These are phyloP conservation scores for Myxozyma mucilagina DNA, from an alignment of 805 yeast genomes.

Conservation along the genomic window DNA sequence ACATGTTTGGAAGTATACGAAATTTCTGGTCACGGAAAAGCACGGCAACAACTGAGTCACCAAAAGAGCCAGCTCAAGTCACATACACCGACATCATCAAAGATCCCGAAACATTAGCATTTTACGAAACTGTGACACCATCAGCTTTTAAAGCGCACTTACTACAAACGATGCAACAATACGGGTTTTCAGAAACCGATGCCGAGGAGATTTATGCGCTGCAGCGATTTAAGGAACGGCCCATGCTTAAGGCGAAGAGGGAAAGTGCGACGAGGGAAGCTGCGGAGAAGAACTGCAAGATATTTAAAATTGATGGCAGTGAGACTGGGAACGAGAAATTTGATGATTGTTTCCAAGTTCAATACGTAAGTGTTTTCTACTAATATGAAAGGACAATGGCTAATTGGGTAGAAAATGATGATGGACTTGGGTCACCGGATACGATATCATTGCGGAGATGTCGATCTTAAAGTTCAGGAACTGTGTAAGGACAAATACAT, in stretches of 20 bases:
- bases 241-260: background rate
- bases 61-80: background rate
- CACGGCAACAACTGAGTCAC: background rate
- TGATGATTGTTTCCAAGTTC: constrained; percentile 9
- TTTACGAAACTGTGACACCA: constrained; percentile 18
- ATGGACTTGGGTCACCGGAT: constrained; percentile 16
- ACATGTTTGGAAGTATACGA: background rate
- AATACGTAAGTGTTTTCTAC: constrained; percentile 1
- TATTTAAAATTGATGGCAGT: background rate
- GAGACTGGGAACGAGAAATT: background rate
- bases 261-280: background rate
- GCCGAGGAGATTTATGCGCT: background rate
- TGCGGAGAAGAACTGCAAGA: constrained; percentile 14
- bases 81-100: constrained; percentile 3
- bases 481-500: constrained; percentile 1
- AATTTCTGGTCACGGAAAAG: background rate
- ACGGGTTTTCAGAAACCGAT: constrained; percentile 6
- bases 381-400: background rate
- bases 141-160: constrained; percentile 6
- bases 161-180: background rate
- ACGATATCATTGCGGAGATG: background rate
- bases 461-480: background rate
- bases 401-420: constrained; percentile 12
- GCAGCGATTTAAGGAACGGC: constrained; percentile 1
- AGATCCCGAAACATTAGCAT: constrained; percentile 15